Evolutionary conservation across 495 filamentous ascomycete species (phyloP), one percentile per base, ranked within the genome.

Genomic region (Penicillium ochrochloron): DNA sequence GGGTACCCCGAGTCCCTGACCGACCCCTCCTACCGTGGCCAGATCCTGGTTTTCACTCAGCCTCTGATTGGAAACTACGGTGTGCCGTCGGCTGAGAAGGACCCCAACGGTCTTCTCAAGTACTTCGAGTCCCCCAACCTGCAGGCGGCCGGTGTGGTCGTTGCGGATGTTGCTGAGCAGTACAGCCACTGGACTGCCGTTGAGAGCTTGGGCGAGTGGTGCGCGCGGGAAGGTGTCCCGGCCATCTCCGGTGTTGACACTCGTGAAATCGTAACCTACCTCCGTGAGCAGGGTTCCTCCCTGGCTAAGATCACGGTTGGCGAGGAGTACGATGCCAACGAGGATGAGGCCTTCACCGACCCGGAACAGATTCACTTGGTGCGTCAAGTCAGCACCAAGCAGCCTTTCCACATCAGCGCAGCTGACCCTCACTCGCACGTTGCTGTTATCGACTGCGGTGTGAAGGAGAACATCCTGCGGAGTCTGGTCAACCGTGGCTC

Each of bases 51-150:
- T 71, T 97, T 99, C 84, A 99, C 95, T 59, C 92, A 96, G 75
- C 95, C 95, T n/a, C 81, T 99, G 66, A 97, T 99, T 76, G 95
- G 95, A 67, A 99, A 99, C 83, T 99, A 99, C 73, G 95, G 95
- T 69, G 93, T 97, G 2, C 93, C 93, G 3, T 92, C 91, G 15
- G 84, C 82, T 35, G 84, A 84, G 70, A 87, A 92, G 55, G 92
- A 96, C 73, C 77, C 89, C 74, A 86, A 86, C 76, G 91, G 90
- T 65, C 83, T 96, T 60, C 80, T 95, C 71, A 92, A 92, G 76
- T 94, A 97, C 82, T 97, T 97, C 70, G 94, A 97, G 80, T 96
- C 93, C 23, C 93, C 95, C 44, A 89, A 97, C 78, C 93, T 99
- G 68, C 95, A 99, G 81, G 96, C 94, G 57, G 90, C 90, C 62